Evolutionary conservation across 352 stramenopile genomes (phyloP).

Genomic region (Phytopythium vexans): DNA sequence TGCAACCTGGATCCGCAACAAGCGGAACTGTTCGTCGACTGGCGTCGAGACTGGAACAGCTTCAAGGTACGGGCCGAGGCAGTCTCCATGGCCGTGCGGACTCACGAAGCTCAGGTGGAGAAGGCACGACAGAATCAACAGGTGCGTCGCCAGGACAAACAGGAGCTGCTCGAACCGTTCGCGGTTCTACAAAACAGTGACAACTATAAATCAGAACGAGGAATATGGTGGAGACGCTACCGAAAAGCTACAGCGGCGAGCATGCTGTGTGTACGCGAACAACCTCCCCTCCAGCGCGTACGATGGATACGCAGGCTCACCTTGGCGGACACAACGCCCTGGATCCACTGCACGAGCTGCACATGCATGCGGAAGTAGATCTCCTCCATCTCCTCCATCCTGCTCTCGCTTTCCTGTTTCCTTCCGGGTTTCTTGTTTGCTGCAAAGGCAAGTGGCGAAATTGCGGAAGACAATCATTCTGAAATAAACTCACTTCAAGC

Average conservation of each 20-base stretch:
- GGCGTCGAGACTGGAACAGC: conserved; percentile 6
- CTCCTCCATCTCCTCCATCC: conserved; percentile 60
- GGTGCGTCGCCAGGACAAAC: conserved; percentile 52
- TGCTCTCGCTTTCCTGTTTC: neutral
- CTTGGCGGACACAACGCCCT: conserved; percentile 36
- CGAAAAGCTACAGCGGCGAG: too few relatives aligned
- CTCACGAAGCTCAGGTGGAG: conserved; percentile 60
- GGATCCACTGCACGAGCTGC: conserved; percentile 44
- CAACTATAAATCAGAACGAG: too few relatives aligned
- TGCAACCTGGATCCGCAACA: conserved; percentile 38
- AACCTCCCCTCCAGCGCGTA: too few relatives aligned
- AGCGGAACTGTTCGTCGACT: conserved; percentile 12
- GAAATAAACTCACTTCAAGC: too few relatives aligned
- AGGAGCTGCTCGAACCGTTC: conserved; percentile 51
- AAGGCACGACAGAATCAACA: conserved; percentile 43
- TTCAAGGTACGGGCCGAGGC: conserved; percentile 33
- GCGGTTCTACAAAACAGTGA: conserved; percentile 47
- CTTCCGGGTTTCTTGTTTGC: too few relatives aligned
- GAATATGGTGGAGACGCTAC: too few relatives aligned
- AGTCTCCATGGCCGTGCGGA: conserved; percentile 17
- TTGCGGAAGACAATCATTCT: too few relatives aligned
- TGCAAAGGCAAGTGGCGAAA: too few relatives aligned
- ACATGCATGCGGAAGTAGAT: conserved; percentile 79
- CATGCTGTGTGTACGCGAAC: too few relatives aligned
- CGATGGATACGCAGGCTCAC: too few relatives aligned